Percentiles rank a stretch among this genome's conserved stretches.
These are phyloP conservation scores for Ogataea kodamae DNA, from an alignment of 805 yeast genomes.

Conservation along the genomic window DNA sequence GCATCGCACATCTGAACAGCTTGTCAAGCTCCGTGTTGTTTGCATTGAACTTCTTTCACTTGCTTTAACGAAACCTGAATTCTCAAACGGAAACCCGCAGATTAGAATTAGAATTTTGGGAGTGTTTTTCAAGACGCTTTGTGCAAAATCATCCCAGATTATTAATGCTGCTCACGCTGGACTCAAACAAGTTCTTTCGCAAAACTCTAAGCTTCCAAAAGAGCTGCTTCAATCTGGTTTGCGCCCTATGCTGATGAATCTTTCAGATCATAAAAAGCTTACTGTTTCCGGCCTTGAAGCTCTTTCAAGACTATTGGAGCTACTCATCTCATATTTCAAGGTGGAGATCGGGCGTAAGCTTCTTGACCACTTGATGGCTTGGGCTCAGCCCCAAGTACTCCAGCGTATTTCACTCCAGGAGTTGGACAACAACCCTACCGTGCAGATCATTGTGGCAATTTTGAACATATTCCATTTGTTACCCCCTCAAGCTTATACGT, in stretches of 20 bases:
- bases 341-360: conserved; percentile 94
- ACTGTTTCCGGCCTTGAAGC: conserved; percentile 91
- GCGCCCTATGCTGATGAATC: conserved; percentile 91
- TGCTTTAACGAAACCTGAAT: conserved; percentile 82
- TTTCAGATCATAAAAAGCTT: conserved; percentile 88
- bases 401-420: conserved; percentile 77
- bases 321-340: conserved; percentile 87
- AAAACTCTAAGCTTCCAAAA: conserved; percentile 85
- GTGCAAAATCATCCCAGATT: conserved; percentile 79
- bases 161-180: conserved; percentile 94
- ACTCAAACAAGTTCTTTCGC: conserved; percentile 74
- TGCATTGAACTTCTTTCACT: conserved; percentile 80
- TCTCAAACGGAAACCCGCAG: conserved; percentile 58
- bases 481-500: conserved; percentile 89
- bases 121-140: conserved; percentile 89
- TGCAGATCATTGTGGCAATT: conserved; percentile 85
- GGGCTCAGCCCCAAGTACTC: conserved; percentile 84
- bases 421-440: conserved; percentile 73
- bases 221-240: conserved; percentile 93
- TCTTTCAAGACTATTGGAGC: conserved; percentile 76
- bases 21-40: conserved; percentile 82
- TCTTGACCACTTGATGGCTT: conserved; percentile 89
- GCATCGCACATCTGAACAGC: conserved; percentile 81
- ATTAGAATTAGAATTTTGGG: conserved; percentile 84
- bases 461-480: conserved; percentile 85